Base-by-base conservation (phyloP, 2,329 filamentous ascomycete genomes). In the Claviceps purpurea region DNA sequence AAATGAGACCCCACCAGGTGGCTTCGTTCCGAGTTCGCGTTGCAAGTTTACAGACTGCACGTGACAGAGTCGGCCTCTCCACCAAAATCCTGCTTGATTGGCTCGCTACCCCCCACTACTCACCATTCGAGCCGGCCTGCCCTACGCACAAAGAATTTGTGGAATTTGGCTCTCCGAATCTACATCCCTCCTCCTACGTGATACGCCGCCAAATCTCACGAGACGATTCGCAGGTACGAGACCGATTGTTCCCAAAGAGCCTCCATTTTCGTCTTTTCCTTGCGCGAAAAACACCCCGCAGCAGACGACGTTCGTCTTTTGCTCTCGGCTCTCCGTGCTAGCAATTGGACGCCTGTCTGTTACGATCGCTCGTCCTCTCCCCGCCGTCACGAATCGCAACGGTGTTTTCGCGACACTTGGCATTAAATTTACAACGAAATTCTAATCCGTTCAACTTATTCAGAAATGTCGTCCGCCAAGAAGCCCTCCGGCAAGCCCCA, bases 161-260 rank as follows among this genome's bases (percentile, higher is more conserved):
- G 65, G 65, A 66, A 66, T 66, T 67, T 63, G 58, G 60, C 59
- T 63, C 60, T 61, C 59, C 58, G 62, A 65, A 63, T 62, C 62
- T 62, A 67, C 62, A 63, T 65, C 61, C 61, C 61, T 59, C 63
- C 22, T 63, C 66, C 65, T 18, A 18, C 44, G 44, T 37, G 30
- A 34, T 34, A 22, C 64, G 65, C 62, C 66, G 65, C 62, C 66
- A 66, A 60, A 66, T 61, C 60, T 62, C 61, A 65, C 65, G 63
- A 67, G 65, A 66, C 66, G 67, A 69, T 63, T 63, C 64, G 65
- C 65, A 70, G 68, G 68, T 70, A 70, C 66, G 68, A 67, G 67
- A 53, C 51, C 51, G 54, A 56, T 55, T 52, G 56, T 13, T 57
- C 56, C 59, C 56, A 54, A 58, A 53, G 44, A 49, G 51, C 47